Base-by-base conservation (phyloP, 164 flowering plant genomes). In the Santalum album region DNA sequence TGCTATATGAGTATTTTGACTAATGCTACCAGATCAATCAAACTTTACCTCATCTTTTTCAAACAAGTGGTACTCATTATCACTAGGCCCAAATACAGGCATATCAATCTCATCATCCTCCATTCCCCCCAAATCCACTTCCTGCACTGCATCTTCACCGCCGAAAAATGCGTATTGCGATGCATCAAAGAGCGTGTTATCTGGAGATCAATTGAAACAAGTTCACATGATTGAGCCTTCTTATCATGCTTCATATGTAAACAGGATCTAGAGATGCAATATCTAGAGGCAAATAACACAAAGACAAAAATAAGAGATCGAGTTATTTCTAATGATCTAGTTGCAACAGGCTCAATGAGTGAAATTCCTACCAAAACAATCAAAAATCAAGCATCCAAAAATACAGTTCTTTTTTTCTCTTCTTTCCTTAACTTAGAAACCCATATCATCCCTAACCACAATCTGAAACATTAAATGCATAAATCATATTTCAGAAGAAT, bases 91-190 rank as follows among this genome's bases (percentile, higher is more conserved):
- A 52, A 45, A 59, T 11, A 64, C 49, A 22, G 67, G 57, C 36
- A 39, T n/a, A 22, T 57, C 72, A 22, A 38, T 76, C 1, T 56
- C 72, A n/a, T 69, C 78, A 35, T 78, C 81, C 44, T 81, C 90
- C 55, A 83, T 54, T 6, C 86, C 84, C 23, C 83, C 86, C 43
- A 83, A 59, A 59, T 83, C 86, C 55, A 77, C 74, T 56, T 75
- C 83, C 60, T 79, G 82, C 46, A 60, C 51, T 12, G 45, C 71
- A 56, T 75, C 60, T 52, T 70, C 61, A 20, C 82, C 83, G 51
- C 83, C 83, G 53, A 83, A 83, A 57, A 83, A 83, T 25, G 74
- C 84, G 72, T 83, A 83, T 50, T 80, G 90, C 12, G 90, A 83
- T 42, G 86, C 86, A 68, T 80, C 82, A 70, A 80, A 80, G 18